phyloP scores from a whole-genome alignment of 2,329 filamentous ascomycete species.

The Beauveria asiatica region DNA sequence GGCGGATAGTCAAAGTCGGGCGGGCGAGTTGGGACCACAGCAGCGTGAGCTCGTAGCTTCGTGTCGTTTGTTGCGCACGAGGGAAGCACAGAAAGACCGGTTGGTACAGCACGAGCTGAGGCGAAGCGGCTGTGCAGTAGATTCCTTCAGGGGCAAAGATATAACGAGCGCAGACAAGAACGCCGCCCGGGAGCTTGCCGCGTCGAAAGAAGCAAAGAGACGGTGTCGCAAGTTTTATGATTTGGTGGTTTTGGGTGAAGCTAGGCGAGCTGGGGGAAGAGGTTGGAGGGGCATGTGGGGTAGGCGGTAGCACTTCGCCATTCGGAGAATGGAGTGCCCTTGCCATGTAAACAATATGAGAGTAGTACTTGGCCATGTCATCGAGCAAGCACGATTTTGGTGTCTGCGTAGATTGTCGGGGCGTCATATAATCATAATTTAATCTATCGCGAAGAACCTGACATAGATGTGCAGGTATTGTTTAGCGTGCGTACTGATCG shows the following conservation, averaged over 20 bases:
- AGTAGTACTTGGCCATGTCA: background rate
- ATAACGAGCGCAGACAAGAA: background rate
- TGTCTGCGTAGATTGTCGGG: too few species aligned
- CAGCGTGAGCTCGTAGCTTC: background rate
- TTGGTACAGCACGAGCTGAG: background rate
- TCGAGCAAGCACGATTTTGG: too few species aligned
- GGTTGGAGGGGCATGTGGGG: constrained; percentile 6
- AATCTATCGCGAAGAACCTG: too few species aligned
- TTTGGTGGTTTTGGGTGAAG: background rate
- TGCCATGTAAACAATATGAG: background rate
- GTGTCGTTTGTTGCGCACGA: background rate
- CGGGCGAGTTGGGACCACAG: background rate
- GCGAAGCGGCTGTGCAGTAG: background rate
- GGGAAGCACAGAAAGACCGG: background rate
- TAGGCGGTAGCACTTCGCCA: background rate
- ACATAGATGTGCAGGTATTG: too few species aligned
- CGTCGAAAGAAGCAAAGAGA: background rate
- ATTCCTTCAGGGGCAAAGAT: background rate
- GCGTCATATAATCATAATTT: too few species aligned
- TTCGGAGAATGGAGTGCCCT: background rate
- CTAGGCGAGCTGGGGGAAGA: background rate
- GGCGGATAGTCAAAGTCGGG: background rate
- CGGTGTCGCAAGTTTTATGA: background rate
- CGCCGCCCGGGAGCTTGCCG: background rate
- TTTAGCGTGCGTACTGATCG: too few species aligned